Base-by-base conservation (phyloP, 2,329 filamentous ascomycete genomes). In the Hypomyces rosellus region DNA sequence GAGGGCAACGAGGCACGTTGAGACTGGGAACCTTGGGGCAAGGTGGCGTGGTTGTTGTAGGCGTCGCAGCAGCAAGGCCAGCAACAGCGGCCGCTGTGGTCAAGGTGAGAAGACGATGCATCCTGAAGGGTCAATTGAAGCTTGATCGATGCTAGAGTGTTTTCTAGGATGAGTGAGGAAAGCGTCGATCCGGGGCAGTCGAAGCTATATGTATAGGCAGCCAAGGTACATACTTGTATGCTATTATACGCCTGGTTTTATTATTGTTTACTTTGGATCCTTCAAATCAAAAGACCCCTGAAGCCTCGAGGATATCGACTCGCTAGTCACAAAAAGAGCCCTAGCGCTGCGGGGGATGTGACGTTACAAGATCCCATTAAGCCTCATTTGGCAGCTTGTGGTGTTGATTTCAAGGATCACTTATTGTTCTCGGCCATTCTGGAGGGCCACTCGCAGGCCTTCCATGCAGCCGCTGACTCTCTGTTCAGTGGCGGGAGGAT, bases 1-100 rank as follows among this genome's bases (percentile, higher is more conserved):
- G 52, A 11, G 69, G 66, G 52, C 72, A 75, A 14, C 62, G 60
- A 9, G 73, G 71, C 1, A 73, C 71, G 4, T 64, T 48, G 18
- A 74, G 55, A 30, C 56, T 55, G 6, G 64, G 64, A 9, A 61
- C 54, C 12, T 22, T 45, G 45, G 48, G 46, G 33, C 45, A 45
- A 38, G 16, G 16, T 15, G 16, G 16, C 9, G 25, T 34, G 20
- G 14, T 30, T 2, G 30, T 44, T 15, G 41, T 42, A 4, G 43
- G 45, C 6, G 44, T 49, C 13, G 53, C 43, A 8, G 44, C 41
- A 15, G 51, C 33, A 37, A 53, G 37, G 44, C 50, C 40, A 9
- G 37, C 30, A 14, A 42, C 40, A 20, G 46, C 50, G 16, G 44
- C 47, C 16, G 46, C 50, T 15, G 50, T 25, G n/a, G 45, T 15